Evolutionary conservation across 345 rosid genomes (phyloP).

Genomic region (Bruguiera gymnorhiza): DNA sequence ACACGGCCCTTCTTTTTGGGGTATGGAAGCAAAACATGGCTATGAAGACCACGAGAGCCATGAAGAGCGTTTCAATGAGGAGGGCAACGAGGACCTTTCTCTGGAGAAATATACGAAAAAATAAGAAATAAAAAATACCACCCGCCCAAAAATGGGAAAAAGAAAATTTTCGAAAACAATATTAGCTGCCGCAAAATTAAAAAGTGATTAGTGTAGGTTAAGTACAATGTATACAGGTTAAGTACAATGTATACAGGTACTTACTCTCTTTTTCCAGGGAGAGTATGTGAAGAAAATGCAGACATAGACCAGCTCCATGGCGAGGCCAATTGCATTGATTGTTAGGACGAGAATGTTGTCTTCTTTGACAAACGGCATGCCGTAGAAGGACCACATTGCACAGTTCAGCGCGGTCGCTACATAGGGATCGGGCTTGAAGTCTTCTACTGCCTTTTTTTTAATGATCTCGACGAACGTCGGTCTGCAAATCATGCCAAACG

Average conservation of each 20-base stretch:
- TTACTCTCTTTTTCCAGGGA: constrained; percentile 15
- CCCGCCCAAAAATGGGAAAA: too few species aligned
- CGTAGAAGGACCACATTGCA: constrained; percentile 19
- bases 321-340: constrained; percentile 16
- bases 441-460: constrained; percentile 42
- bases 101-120: constrained; percentile 19
- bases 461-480: constrained; percentile 54
- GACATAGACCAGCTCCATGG: constrained; percentile 11
- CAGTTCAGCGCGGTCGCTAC: constrained; percentile 16
- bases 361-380: constrained; percentile 17
- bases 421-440: constrained; percentile 17
- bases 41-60: constrained; percentile 16
- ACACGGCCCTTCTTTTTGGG: constrained; percentile 3
- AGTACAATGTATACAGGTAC: background rate
- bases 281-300: constrained; percentile 13
- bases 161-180: too few species aligned
- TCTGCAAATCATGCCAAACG: constrained; percentile 31
- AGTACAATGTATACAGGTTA: background rate
- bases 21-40: background rate
- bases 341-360: constrained; percentile 14
- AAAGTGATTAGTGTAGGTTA: background rate
- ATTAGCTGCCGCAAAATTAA: too few species aligned
- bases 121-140: background rate
- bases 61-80: constrained; percentile 42
- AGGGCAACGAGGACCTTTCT: constrained; percentile 25